Conservation (phyloP, 352 stramenopile genomes). For the Globisporangium apiculatum region DNA sequence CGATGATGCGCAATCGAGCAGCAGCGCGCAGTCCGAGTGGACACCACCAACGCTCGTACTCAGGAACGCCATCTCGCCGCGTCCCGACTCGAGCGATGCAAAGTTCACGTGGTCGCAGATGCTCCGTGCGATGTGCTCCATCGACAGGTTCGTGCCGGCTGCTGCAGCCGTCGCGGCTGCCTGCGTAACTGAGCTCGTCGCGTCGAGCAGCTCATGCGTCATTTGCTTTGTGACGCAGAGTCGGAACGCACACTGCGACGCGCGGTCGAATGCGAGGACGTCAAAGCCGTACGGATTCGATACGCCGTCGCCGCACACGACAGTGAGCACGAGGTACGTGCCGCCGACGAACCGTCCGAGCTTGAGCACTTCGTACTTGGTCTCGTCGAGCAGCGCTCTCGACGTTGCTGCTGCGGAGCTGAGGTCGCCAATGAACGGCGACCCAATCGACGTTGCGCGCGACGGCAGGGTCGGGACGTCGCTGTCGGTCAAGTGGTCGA, state of each 20-base stretch:
- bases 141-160: conserved; percentile 60
- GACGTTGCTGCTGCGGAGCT: not conserved
- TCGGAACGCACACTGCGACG: conserved; percentile 39
- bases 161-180: conserved; percentile 51
- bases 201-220: conserved; percentile 51
- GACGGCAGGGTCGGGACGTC: conserved; percentile 8
- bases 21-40: conserved; percentile 15
- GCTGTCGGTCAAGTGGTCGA: not conserved
- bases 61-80: conserved; percentile 49
- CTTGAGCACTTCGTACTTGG: conserved; percentile 60
- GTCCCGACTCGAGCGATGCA: conserved; percentile 21
- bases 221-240: conserved; percentile 55
- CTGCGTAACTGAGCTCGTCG: conserved; percentile 42
- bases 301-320: conserved; percentile 58
- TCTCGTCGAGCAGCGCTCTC: conserved; percentile 6
- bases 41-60: conserved; percentile 15
- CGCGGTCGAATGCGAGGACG: conserved; percentile 42
- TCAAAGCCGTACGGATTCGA: conserved; percentile 70
- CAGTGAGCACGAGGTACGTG: conserved; percentile 56
- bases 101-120: conserved; percentile 63
- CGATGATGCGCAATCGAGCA: conserved; percentile 15
- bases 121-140: conserved; percentile 53
- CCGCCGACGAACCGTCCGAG: conserved; percentile 56
- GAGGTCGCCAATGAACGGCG: conserved; percentile 32
- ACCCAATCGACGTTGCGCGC: conserved; percentile 5